phyloP scores from a whole-genome alignment of 768 basidiomycete species.

The Tricholomella constricta region DNA sequence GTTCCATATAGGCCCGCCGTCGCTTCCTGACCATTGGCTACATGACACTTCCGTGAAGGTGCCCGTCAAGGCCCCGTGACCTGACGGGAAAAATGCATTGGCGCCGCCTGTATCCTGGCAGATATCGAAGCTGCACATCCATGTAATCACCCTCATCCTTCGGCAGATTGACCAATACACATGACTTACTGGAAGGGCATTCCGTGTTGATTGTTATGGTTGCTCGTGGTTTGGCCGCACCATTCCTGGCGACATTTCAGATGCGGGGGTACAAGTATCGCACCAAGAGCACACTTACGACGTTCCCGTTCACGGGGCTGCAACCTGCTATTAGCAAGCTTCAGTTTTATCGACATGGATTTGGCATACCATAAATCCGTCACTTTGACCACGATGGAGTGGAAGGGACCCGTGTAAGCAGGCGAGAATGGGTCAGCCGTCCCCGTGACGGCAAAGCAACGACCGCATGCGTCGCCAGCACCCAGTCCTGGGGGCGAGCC shows the following conservation, averaged over 20 bases:
- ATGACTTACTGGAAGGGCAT: slow-evolving; percentile 50
- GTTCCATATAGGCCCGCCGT: slow-evolving; percentile 45
- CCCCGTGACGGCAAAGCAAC: slow-evolving; percentile 58
- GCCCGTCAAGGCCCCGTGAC: slow-evolving; percentile 55
- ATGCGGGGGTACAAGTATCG: neutral
- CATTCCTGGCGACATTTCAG: slow-evolving; percentile 34
- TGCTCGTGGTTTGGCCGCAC: slow-evolving; percentile 52
- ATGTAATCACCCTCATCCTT: neutral
- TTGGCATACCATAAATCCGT: slow-evolving; percentile 42
- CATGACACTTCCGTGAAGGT: slow-evolving; percentile 58
- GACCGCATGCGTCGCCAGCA: slow-evolving; percentile 61
- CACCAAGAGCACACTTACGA: slow-evolving; percentile 24
- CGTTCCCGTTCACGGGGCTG: slow-evolving; percentile 48
- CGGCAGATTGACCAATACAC: neutral
- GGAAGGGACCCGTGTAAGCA: slow-evolving; percentile 49
- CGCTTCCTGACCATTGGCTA: slow-evolving; percentile 57
- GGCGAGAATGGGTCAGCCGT: slow-evolving; percentile 54
- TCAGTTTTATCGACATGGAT: neutral
- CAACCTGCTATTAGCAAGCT: neutral
- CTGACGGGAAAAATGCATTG: slow-evolving; percentile 55
- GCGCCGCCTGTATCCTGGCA: slow-evolving; percentile 59
- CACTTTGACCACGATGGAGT: slow-evolving; percentile 56
- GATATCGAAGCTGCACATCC: slow-evolving; percentile 52
- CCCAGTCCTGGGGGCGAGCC: slow-evolving; percentile 51
- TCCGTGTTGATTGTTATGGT: slow-evolving; percentile 43